Evolutionary conservation across 257 asterid genomes (phyloP), one percentile per base, ranked within the genome.

Genomic region (Schizonepeta tenuifolia): DNA sequence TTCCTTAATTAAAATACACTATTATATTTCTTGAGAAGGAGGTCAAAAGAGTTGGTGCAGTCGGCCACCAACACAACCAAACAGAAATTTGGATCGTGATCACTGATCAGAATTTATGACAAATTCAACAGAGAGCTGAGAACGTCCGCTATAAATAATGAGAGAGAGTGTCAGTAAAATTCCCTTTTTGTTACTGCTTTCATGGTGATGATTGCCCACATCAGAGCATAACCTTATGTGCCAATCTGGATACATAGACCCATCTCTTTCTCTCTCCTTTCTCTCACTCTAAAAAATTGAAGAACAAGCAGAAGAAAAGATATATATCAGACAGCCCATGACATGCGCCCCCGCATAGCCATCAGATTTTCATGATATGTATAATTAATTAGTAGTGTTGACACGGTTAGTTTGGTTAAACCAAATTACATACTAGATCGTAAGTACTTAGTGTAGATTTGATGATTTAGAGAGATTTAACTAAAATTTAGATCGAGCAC

Each of bases 291-390:
- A 15, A 79, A 85, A 83, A 79, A 87, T 87, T 85, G 83, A 77
- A 73, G 72, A 74, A 73, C 70, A 31, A 33, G 76, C n/a, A 73
- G 71, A 31, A 20, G 76, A 36, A 5, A 8, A 57, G 35, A 15
- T 6, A 14, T 26, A 58, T 13, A 65, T 68, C 57, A 75, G 86
- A 88, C 87, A 78, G 36, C 86, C 83, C 91, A 88, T 65, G 85
- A 79, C 80, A 88, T 65, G 82, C 76, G 78, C 72, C 77, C 69
- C 40, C 43, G 51, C 65, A 46, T n/a, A 65, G 28, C 33, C 50
- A 40, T 13, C 33, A 36, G 2, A 41, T 14, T 67, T 10, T 8
- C 49, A 35, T 41, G 9, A 20, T 5, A 62, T 1, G 36, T 9
- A 38, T 41, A 55, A 49, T 44, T 41, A 55, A 49, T 44, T 50